Conservation (phyloP, 2,329 filamentous ascomycete genomes). For the Teratosphaeria pseudoeucalypti region DNA sequence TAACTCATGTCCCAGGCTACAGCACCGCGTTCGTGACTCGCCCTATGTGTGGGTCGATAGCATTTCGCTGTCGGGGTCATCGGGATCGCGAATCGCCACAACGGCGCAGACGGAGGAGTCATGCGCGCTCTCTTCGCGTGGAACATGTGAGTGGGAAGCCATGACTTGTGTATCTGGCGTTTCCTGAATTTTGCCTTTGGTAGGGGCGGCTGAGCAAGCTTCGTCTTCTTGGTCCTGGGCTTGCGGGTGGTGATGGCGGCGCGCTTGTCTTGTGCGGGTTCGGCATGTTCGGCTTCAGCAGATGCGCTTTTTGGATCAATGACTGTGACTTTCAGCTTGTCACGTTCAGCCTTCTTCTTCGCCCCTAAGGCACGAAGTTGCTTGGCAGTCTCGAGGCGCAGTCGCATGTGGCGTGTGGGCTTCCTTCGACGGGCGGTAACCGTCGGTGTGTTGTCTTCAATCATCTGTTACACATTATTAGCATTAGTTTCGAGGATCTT, state of each 20-base stretch:
- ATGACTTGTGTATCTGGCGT: slow-evolving; percentile 79
- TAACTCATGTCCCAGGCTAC: slow-evolving; percentile 93
- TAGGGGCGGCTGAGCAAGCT: slow-evolving; percentile 52
- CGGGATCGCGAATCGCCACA: slow-evolving; percentile 87
- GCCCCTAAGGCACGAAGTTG: slow-evolving; percentile 52
- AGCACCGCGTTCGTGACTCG: slow-evolving; percentile 62
- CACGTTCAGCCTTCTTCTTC: slow-evolving; percentile 37
- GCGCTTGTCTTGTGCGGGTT: neutral
- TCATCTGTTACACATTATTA: slow-evolving; percentile 49
- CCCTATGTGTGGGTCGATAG: slow-evolving; percentile 77
- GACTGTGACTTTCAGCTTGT: slow-evolving; percentile 20
- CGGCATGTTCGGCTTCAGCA: neutral
- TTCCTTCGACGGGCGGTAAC: slow-evolving; percentile 57
- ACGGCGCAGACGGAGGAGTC: slow-evolving; percentile 63
- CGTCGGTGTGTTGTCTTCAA: slow-evolving; percentile 80
- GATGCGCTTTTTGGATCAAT: slow-evolving; percentile 10
- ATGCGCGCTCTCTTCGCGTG: slow-evolving; percentile 87
- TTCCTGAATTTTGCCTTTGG: slow-evolving; percentile 67
- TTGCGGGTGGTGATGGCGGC: slow-evolving; percentile 24
- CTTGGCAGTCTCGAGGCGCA: slow-evolving; percentile 68
- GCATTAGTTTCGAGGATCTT: neutral
- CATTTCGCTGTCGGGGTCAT: slow-evolving; percentile 80
- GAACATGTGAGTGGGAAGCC: slow-evolving; percentile 90
- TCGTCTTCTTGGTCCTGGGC: slow-evolving; percentile 61
- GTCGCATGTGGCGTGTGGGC: slow-evolving; percentile 41